These are phyloP conservation scores for Arctium lappa DNA, from an alignment of 129 eudicot species.

Conservation along the genomic window DNA sequence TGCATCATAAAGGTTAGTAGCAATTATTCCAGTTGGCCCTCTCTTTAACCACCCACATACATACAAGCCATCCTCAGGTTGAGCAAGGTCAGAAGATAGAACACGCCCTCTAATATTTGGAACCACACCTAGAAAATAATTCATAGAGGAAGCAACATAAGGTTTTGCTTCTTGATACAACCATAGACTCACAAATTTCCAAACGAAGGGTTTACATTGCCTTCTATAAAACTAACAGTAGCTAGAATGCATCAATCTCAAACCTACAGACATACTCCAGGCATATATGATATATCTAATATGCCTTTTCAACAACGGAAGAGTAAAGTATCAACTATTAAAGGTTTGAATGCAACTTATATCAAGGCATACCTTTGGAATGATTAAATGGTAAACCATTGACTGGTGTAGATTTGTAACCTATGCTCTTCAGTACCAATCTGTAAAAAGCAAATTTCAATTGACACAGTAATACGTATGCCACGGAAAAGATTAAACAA, in stretches of 20 bases:
- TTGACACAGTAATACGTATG: neutral
- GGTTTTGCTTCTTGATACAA: neutral
- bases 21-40: constrained; percentile 97
- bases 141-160: neutral
- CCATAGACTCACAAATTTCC: neutral
- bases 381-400: constrained; percentile 86
- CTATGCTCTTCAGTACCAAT: constrained; percentile 90
- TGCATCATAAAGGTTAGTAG: constrained; percentile 84
- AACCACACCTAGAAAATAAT: constrained; percentile 56
- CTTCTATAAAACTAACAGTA: neutral
- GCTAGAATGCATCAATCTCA: constrained; percentile 8
- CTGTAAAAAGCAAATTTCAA: constrained; percentile 33
- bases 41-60: constrained; percentile 98
- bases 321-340: neutral
- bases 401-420: constrained; percentile 78
- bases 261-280: neutral
- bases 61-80: constrained; percentile 61
- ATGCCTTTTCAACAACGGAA: neutral
- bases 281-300: neutral
- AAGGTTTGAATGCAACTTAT: neutral
- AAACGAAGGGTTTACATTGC: neutral
- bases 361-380: constrained; percentile 48
- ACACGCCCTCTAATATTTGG: constrained; percentile 85
- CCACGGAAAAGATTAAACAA: constrained; percentile 12
- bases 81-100: constrained; percentile 28